Conservation (phyloP, 2,329 filamentous ascomycete species). For the Alternaria gansuensis region DNA sequence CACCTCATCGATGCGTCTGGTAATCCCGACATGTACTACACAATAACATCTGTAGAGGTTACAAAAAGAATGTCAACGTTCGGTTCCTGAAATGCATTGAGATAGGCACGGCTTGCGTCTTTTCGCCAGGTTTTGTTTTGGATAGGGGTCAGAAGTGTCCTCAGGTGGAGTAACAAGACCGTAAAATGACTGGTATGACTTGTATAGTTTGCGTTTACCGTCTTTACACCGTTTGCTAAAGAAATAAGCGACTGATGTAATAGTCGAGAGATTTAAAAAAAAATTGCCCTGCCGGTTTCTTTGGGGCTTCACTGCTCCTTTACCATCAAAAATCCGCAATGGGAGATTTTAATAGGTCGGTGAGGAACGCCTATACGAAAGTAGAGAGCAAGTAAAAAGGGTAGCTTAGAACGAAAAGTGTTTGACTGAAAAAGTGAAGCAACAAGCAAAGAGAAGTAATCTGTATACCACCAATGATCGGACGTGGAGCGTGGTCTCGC, state of each 20-base stretch:
- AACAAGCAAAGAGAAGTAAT: conserved; percentile 4
- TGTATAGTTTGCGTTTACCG: neutral
- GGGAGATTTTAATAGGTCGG: neutral
- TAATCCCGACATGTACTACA: neutral
- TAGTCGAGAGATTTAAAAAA: neutral
- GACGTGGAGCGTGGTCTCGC: neutral
- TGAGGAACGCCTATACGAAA: neutral
- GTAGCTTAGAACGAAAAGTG: neutral
- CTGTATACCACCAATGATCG: neutral
- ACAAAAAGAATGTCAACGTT: neutral
- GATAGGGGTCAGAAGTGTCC: too few relatives aligned
- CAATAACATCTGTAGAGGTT: neutral
- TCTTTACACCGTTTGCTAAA: neutral
- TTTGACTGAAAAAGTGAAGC: conserved; percentile 3
- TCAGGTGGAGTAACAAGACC: neutral
- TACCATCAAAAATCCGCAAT: neutral
- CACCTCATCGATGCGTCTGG: too few relatives aligned
- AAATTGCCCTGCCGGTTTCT: neutral
- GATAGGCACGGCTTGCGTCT: neutral
- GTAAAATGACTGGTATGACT: neutral
- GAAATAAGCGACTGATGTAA: neutral
- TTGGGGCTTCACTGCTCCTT: neutral
- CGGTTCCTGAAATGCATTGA: neutral
- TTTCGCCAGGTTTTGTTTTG: neutral
- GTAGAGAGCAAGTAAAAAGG: neutral